Conservation (phyloP, 2,329 filamentous ascomycete species). For the Xylariaceae sp. region DNA sequence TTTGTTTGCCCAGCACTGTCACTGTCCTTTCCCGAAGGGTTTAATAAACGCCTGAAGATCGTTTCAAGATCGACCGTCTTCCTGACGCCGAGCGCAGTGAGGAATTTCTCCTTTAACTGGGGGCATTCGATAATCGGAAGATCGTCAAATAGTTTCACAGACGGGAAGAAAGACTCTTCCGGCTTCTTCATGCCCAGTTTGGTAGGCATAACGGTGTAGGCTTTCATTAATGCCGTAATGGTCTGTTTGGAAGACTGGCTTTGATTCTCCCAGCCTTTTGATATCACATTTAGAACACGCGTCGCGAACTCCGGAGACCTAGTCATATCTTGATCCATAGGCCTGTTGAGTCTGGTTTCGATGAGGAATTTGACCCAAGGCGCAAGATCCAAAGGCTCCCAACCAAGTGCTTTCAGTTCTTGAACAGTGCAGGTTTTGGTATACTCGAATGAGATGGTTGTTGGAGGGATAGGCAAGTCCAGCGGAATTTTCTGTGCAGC, state of each 20-base stretch:
- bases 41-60: conserved; percentile 81
- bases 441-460: conserved; percentile 79
- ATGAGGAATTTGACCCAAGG: conserved; percentile 81
- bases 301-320: conserved; percentile 67
- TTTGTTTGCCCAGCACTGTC: conserved; percentile 51
- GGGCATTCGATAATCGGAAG: conserved; percentile 74
- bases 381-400: conserved; percentile 77
- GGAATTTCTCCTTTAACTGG: conserved; percentile 83
- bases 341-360: conserved; percentile 55
- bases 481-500: conserved; percentile 72
- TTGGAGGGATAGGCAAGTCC: conserved; percentile 72
- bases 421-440: conserved; percentile 61
- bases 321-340: conserved; percentile 63
- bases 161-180: conserved; percentile 80
- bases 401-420: conserved; percentile 76
- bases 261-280: conserved; percentile 85
- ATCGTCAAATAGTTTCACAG: conserved; percentile 93
- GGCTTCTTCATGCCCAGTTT: conserved; percentile 85
- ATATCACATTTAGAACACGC: conserved; percentile 71
- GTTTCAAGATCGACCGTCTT: conserved; percentile 94
- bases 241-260: conserved; percentile 59
- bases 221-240: conserved; percentile 58
- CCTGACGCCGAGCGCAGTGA: conserved; percentile 76
- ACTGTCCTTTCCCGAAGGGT: conserved; percentile 47
- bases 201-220: conserved; percentile 76